Base-by-base conservation (phyloP, 2,329 filamentous ascomycete genomes). In the Claviceps sp. region DNA sequence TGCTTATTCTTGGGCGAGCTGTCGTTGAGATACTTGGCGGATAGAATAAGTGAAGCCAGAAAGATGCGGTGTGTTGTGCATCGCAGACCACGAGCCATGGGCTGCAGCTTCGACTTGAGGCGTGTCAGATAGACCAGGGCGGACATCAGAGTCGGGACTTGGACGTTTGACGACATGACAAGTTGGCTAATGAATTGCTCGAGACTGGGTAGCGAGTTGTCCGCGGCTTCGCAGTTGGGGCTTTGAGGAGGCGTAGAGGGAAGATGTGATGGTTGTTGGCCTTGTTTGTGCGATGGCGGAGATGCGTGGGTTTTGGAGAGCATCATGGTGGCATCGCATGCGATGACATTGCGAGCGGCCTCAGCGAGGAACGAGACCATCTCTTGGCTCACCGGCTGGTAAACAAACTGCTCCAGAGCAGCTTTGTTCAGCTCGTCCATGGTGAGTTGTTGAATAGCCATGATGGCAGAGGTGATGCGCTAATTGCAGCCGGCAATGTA, bases 1-100 rank as follows among this genome's bases (percentile, higher is more conserved):
- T 98, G 93, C 82, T 97, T 97, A 80, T 98, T 98, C 83, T 97
- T 97, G 56, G 93, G 93, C 13, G 89, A 96, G 55, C 89, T 95
- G 76, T 97, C 93, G 68, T 98, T 97, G 60, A 97, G 79, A 69
- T 96, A 96, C 82, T 98, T 98, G 61, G 93, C 91, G 1, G 93
- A 83, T 45, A 85, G 76, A 64, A 93, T 93, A 58, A 91, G 82
- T 16, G 86, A 76, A 43, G 88, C 91, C 47, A 98, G 79, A 73
- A 98, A 97, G 76, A 98, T 97, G 62, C 93, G 86, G 75, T 98
- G 93, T 46, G 91, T 88, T 23, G 93, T 97, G 76, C 93, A 97
- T 61, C 86, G 84, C 71, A 97, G 88, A 57, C 93, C 93, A 72
- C 95, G 95, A 61, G 93, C 91, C 65, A 95, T 89, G 53, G 91